A percentile compares a stretch with the other conserved stretches of the same genome.
These are phyloP conservation scores for Ogataea hybrid DNA, from an alignment of 1,139 yeast species.

Conservation along the genomic window DNA sequence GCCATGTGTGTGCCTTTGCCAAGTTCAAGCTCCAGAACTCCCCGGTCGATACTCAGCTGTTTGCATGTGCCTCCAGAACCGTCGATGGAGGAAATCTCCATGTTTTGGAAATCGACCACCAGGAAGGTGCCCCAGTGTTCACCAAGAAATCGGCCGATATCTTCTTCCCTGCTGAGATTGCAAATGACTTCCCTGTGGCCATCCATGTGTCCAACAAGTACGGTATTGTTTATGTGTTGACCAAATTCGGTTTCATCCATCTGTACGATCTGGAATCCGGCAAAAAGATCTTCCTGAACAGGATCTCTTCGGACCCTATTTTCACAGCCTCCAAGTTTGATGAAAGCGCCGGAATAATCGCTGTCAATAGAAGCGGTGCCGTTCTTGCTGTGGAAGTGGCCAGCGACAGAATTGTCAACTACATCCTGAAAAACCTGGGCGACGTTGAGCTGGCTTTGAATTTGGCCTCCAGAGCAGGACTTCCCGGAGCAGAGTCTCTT, in stretches of 20 bases:
- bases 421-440: too few species aligned
- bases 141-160: slow-evolving; percentile 89
- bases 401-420: too few species aligned
- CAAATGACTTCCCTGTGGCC: slow-evolving; percentile 95
- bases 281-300: slow-evolving; percentile 87
- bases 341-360: too few species aligned
- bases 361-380: too few species aligned
- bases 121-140: slow-evolving; percentile 78
- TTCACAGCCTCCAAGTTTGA: too few species aligned
- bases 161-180: slow-evolving; percentile 95
- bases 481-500: too few species aligned
- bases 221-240: slow-evolving; percentile 84
- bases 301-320: slow-evolving; percentile 95
- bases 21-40: slow-evolving; percentile 73
- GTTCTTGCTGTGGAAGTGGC: too few species aligned
- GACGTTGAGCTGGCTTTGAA: too few species aligned
- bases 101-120: slow-evolving; percentile 95
- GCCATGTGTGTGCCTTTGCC: slow-evolving; percentile 94
- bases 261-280: slow-evolving; percentile 93
- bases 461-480: too few species aligned
- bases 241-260: slow-evolving; percentile 96
- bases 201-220: slow-evolving; percentile 82
- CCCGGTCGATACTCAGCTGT: slow-evolving; percentile 74
- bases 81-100: slow-evolving; percentile 85
- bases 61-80: slow-evolving; percentile 83